These are phyloP conservation scores for Fusarium gaditjirri DNA, from an alignment of 2,329 filamentous ascomycete species.

Conservation along the genomic window DNA sequence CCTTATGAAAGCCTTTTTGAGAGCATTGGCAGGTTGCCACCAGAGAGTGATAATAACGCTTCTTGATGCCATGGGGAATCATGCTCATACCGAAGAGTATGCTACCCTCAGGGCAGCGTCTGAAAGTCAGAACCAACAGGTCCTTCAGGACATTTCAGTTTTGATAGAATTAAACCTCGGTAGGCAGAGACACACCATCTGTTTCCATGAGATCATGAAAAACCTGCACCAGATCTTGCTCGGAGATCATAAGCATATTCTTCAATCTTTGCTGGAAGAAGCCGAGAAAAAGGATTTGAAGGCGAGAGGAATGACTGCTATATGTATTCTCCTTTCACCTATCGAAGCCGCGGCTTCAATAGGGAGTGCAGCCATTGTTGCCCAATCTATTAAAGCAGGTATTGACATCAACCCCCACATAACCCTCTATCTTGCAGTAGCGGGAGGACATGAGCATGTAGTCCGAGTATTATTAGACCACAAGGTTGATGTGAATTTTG, in stretches of 20 bases:
- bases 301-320: too few relatives aligned
- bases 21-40: background rate
- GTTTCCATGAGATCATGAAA: too few relatives aligned
- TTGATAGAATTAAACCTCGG: too few relatives aligned
- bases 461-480: too few relatives aligned
- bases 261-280: background rate
- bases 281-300: too few relatives aligned
- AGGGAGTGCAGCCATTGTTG: background rate
- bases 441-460: background rate
- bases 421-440: accelerated
- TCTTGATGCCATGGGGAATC: background rate
- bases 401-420: background rate
- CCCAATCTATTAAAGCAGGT: too few relatives aligned
- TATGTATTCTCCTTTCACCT: background rate
- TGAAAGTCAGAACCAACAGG: background rate
- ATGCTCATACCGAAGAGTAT: background rate
- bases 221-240: background rate
- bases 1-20: background rate
- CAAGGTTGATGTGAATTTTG: too few relatives aligned
- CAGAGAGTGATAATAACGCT: background rate
- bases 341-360: background rate
- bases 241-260: background rate
- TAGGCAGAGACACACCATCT: accelerated
- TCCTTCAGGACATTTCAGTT: background rate
- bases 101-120: background rate